These are phyloP conservation scores for Tetracladium marchalianum DNA, from an alignment of 495 filamentous ascomycete species.

Conservation along the genomic window DNA sequence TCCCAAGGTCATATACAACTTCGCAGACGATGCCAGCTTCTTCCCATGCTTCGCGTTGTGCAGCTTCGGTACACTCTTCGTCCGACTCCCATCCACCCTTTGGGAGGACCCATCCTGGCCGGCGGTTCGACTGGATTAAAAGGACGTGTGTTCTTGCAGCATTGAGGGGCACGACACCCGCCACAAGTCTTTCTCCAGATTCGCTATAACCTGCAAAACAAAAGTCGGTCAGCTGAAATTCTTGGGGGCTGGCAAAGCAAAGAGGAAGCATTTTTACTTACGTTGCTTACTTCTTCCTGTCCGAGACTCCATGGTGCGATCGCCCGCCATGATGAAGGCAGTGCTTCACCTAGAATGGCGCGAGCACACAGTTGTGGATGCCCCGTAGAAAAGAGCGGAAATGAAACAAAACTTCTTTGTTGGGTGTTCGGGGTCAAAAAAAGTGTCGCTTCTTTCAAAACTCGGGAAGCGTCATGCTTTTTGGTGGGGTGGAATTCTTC, in stretches of 20 bases:
- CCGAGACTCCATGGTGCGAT: conserved; percentile 67
- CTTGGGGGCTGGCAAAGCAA: background rate
- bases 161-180: conserved; percentile 77
- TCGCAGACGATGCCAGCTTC: conserved; percentile 85
- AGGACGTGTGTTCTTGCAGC: conserved; percentile 68
- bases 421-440: conserved; percentile 23
- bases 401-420: conserved; percentile 17
- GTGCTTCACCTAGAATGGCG: conserved; percentile 12
- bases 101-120: conserved; percentile 86
- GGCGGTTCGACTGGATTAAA: conserved; percentile 83
- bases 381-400: conserved; percentile 18
- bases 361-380: conserved; percentile 1
- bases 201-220: conserved; percentile 67
- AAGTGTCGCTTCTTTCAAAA: conserved; percentile 3
- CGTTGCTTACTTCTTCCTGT: conserved; percentile 68
- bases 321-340: conserved; percentile 43
- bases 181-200: conserved; percentile 89
- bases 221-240: conserved; percentile 5
- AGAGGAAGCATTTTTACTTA: conserved; percentile 38
- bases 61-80: conserved; percentile 53
- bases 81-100: conserved; percentile 98
- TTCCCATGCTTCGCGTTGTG: conserved; percentile 86
- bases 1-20: conserved; percentile 72
- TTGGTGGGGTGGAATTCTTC: background rate
- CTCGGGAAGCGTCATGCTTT: background rate